Base-by-base conservation (phyloP, 148 eudicot species). In the Agrostemma githago region DNA sequence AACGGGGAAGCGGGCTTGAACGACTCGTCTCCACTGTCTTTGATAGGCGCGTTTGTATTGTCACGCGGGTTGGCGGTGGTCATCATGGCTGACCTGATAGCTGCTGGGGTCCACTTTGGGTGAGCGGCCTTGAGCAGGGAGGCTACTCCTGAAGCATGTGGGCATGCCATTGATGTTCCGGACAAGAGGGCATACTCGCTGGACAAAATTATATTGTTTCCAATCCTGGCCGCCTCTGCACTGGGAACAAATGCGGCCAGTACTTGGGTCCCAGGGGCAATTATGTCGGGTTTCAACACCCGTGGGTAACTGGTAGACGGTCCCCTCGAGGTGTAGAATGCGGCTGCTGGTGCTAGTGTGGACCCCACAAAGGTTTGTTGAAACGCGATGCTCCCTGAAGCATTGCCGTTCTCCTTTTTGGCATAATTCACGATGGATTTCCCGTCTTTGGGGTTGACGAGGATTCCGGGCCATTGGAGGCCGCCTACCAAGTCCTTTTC, bases 151-250 rank as follows among this genome's bases (percentile, higher is more conserved):
- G 81, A 26, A n/a, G 72, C 83, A 20, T 83, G 86, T 58, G 86
- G 86, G 37, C 86, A 83, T 21, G 86, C 61, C 86, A 83, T 83
- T 68, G 86, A 83, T 2, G 86, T 83, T 9, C 86, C 86, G 1
- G 83, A 77, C 16, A 80, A 38, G 34, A 83, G 8, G 8, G 70
- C 34, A 26, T 26, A 83, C 1, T 83, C 86, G 72, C 72, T 80
- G 0, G 81, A 83, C 64, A 83, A 58, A 15, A 53, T 43, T 38
- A 80, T 77, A 11, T 10, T 39, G 5, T 71, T 66, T 5, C 83
- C 83, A 68, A 80, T 80, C 70, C 17, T 68, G 20, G 81, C 80
- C 8, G 76, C 81, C 43, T 70, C 72, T 14, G 41, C 58, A 34
- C 44, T 71, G n/a, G 83, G 83, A 59, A 74, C 72, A 68, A 46